Evolutionary conservation across 176 grass and related monocot species (phyloP).

Genomic region (Cenchrus purpureus): DNA sequence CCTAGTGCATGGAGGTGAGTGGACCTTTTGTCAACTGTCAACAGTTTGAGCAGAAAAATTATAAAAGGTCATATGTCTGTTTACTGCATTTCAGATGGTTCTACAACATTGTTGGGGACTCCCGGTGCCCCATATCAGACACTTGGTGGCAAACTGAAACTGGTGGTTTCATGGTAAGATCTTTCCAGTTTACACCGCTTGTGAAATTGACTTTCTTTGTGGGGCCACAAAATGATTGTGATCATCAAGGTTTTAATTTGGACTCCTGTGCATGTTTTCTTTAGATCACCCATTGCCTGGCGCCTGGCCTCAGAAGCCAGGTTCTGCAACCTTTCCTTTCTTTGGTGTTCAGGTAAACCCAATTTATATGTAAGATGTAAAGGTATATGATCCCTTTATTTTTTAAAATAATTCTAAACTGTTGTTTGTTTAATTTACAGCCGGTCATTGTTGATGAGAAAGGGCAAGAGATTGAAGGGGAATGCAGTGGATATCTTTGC

Average conservation of each 20-base stretch:
- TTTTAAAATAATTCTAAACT: constrained; percentile 6
- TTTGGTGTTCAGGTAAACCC: constrained; percentile 87
- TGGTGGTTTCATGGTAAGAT: constrained; percentile 86
- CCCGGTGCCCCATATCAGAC: constrained; percentile 89
- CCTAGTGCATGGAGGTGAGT: constrained; percentile 95
- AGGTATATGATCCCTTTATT: not conserved
- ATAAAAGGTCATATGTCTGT: constrained; percentile 26
- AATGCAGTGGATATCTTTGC: constrained; percentile 99
- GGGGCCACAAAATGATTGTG: constrained; percentile 13
- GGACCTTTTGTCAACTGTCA: constrained; percentile 24
- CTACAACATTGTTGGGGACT: constrained; percentile 89
- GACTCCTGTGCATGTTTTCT: constrained; percentile 39
- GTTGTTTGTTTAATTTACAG: constrained; percentile 46
- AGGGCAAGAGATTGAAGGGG: constrained; percentile 80
- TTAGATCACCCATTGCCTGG: constrained; percentile 96
- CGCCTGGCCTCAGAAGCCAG: constrained; percentile 94
- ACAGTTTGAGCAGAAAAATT: constrained; percentile 35
- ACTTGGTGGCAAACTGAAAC: constrained; percentile 99
- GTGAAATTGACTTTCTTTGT: constrained; percentile 29
- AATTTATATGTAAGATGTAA: constrained; percentile 31
- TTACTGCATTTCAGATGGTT: constrained; percentile 77
- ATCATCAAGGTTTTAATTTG: constrained; percentile 7
- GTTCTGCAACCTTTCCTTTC: constrained; percentile 96
- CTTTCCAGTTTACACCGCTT: constrained; percentile 14
- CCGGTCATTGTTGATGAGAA: constrained; percentile 91